Evolutionary conservation across 257 asterid species (phyloP), one percentile per base, ranked within the genome.

Genomic region (Cordia subcordata): DNA sequence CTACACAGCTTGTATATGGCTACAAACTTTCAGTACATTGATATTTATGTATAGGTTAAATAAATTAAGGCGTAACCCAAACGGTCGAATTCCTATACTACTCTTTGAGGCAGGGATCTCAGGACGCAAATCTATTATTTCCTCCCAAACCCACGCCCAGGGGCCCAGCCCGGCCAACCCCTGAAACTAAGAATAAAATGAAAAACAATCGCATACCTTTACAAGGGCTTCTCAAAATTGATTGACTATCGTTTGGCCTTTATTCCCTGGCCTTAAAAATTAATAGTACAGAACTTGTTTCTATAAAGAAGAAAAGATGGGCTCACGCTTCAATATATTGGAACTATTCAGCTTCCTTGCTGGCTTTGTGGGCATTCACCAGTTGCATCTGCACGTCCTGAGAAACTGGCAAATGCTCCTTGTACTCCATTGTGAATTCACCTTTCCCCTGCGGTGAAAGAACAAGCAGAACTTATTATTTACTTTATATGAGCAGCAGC

Each of bases 341-440:
- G 49, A 50, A 13, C 71, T 79, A 79, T 46, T 89, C 85, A 23
- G 78, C 64, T 5, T 74, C 72, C 69, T 72, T 88, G 32, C 84
- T 63, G 44, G 87, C 83, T 73, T 84, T 84, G 86, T 84, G 67
- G 8, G 75, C 47, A 21, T 84, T 86, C 69, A 93, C 81, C 68
- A 93, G 72, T 76, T 86, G 97, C 14, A 83, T 75, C 75, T 92
- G 99, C 58, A 86, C 95, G 23, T 92, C 99, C 61, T 77, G 77
- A 10, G 99, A 70, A 65, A 93, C 96, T 51, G 94, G 85, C 4
- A 80, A 67, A 64, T 93, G 99, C 68, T 88, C 88, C 53, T 71
- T 66, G 70, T 93, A 93, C 73, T 93, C 99, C 99, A 89, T 93
- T 18, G 99, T 89, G 73, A 93, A 93, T 79, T 93, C 99, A 12